These are phyloP conservation scores for Rhizopus stolonifer DNA, from an alignment of 371 early-diverging fungal genomes.

Conservation along the genomic window DNA sequence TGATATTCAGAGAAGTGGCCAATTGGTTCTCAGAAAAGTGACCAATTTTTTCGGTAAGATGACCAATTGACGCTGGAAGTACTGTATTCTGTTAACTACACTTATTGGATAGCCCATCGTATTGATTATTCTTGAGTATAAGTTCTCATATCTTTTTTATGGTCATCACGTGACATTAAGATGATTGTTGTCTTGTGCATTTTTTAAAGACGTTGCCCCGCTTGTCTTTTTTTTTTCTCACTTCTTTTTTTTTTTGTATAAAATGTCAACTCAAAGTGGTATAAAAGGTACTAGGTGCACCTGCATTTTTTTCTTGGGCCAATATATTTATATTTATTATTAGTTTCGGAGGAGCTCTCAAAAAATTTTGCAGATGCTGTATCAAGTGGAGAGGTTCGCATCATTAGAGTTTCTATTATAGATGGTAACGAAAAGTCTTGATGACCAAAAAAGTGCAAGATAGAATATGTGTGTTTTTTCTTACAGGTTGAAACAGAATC, in stretches of 20 bases:
- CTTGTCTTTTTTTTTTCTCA: neutral
- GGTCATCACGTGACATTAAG: no score
- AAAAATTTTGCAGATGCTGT: constrained; percentile 47
- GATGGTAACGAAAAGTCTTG: constrained; percentile 32
- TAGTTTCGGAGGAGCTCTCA: constrained; percentile 56
- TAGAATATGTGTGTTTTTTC: no score
- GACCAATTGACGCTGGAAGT: no score
- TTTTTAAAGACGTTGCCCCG: no score
- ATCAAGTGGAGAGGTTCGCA: constrained; percentile 33
- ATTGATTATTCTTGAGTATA: no score
- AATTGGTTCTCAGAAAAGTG: no score
- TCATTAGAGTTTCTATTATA: constrained; percentile 49
- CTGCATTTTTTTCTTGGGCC: neutral
- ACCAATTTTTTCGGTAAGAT: no score
- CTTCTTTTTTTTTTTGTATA: neutral
- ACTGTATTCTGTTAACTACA: no score
- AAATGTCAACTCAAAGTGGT: constrained; percentile 45
- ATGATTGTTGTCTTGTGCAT: neutral
- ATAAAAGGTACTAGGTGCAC: constrained; percentile 42
- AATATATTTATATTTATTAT: neutral
- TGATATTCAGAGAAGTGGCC: no score
- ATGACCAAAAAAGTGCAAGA: neutral
- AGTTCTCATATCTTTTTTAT: no score
- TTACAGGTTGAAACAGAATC: constrained; percentile 38
- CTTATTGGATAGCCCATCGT: no score